Evolutionary conservation across 148 eudicot species (phyloP), one percentile per base, ranked within the genome.

Genomic region (Camellia lanceoleosa): DNA sequence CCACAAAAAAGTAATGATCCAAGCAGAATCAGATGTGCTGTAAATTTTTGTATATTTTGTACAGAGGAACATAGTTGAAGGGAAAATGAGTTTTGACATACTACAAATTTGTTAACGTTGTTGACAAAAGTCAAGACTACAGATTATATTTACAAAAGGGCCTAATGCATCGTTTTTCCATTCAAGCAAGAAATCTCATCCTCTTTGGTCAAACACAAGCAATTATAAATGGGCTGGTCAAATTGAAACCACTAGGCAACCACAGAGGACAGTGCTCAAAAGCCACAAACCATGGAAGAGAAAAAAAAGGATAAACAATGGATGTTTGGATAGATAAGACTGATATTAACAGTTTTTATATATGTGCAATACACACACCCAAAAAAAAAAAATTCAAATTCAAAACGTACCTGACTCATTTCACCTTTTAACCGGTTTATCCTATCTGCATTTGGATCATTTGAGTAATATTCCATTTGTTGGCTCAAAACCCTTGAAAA

Each of bases 401-500:
- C 12, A 66, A 67, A 61, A 30, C 76, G 71, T 85, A 92, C 99
- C 97, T 96, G 98, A 76, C 90, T 87, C 98, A 96, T 93, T 92
- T 96, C 99, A 81, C 99, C 99, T 88, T 89, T 93, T 41, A 96
- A 82, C 44, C 98, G 85, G 84, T 93, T 93, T 74, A 96, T 83
- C 79, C 99, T 87, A 85, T 93, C 99, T 66, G 98, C 97, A 87
- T 88, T 93, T 1, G 99, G 98, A 74, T 93, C 97, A 83, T 86
- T 92, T 68, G 99, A 91, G 87, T 86, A 96, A 82, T 92, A 93
- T 8, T 96, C 98, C 88, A 96, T 92, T 85, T 93, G 97, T 78
- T 96, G 99, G 89, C 89, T 91, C 87, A 96, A 73, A 56, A 93
- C 98, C 85, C 99, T 91, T 62, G 98, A 93, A 81, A 96, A 96